Evolutionary conservation across 441 rosid species (phyloP).

Genomic region (Gossypium trilobum): DNA sequence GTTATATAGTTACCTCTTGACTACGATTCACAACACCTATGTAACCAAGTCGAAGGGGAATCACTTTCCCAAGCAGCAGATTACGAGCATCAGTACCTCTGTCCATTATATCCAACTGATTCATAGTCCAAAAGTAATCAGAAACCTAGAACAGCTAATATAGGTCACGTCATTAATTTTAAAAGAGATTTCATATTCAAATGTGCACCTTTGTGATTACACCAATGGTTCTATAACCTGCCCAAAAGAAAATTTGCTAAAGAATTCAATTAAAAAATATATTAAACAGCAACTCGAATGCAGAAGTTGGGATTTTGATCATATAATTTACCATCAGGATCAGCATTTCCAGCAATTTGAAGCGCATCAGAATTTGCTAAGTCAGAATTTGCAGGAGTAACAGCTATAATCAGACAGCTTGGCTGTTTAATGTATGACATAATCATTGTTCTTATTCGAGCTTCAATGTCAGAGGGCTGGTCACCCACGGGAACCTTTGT

Average conservation of each 20-base stretch:
- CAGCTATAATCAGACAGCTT: conserved; percentile 75
- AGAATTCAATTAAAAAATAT: neutral
- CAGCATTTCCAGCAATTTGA: conserved; percentile 79
- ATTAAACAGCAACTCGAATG: neutral
- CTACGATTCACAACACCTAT: conserved; percentile 82
- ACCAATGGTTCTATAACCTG: conserved; percentile 81
- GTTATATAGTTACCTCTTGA: conserved; percentile 58
- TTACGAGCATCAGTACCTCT: conserved; percentile 92
- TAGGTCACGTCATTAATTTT: neutral
- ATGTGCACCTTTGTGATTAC: conserved; percentile 62
- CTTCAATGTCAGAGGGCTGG: conserved; percentile 84
- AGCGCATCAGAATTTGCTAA: conserved; percentile 92
- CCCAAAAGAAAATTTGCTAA: conserved; percentile 7
- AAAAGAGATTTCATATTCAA: conserved; percentile 17
- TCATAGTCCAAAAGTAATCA: conserved; percentile 19
- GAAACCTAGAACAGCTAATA: conserved; percentile 9
- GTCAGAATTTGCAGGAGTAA: conserved; percentile 82
- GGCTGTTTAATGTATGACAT: conserved; percentile 79
- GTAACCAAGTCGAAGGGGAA: conserved; percentile 78
- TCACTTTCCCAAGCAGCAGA: conserved; percentile 69
- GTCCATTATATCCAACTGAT: conserved; percentile 88
- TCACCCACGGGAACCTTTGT: conserved; percentile 91
- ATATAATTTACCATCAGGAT: conserved; percentile 64
- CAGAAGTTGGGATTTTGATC: neutral
- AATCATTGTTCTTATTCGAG: conserved; percentile 84